A percentile compares a stretch with the other conserved stretches of the same genome.
phyloP scores from a whole-genome alignment of 2,329 filamentous ascomycete species.

The Diaporthe ampelina region DNA sequence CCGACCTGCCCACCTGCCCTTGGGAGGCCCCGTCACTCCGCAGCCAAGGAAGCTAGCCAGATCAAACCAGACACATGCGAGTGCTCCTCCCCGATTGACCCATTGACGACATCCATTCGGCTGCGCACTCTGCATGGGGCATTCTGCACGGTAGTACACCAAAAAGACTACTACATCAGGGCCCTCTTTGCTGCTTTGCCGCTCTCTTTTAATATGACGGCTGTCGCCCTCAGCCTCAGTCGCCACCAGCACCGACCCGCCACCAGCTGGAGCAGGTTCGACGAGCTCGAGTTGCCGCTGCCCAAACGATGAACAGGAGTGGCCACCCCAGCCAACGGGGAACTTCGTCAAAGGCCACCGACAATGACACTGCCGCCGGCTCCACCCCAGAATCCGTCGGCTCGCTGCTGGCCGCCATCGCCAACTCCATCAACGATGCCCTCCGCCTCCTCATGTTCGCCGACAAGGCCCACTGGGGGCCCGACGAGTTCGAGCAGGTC shows the following conservation, averaged over 20 bases:
- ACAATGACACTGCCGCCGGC: conserved; percentile 31
- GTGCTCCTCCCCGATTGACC: conserved; percentile 2
- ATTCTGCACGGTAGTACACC: conserved; percentile 9
- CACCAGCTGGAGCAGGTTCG: conserved; percentile 32
- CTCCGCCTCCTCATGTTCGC: conserved; percentile 68
- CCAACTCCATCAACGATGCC: conserved; percentile 65
- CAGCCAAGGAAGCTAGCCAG: conserved; percentile 28
- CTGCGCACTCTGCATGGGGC: conserved; percentile 29
- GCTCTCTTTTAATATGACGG: conserved; percentile 41
- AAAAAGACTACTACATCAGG: conserved; percentile 8
- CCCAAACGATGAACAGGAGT: conserved; percentile 41
- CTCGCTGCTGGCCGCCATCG: conserved; percentile 70
- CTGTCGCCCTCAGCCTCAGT: conserved; percentile 39
- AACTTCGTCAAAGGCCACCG: conserved; percentile 26
- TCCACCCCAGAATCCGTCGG: conserved; percentile 64
- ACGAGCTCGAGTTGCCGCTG: conserved; percentile 34
- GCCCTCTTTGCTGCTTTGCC: conserved; percentile 20
- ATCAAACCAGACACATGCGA: conserved; percentile 21
- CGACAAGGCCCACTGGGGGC: conserved; percentile 71
- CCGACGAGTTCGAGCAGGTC: conserved; percentile 72
- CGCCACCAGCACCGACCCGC: conserved; percentile 36
- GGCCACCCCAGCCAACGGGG: conserved; percentile 34
- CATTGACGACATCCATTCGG: conserved; percentile 34
- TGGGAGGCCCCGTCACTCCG: conserved; percentile 28
- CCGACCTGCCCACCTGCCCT: neutral